phyloP scores from a whole-genome alignment of 208 protist species.

The Phytomonas sp. region DNA sequence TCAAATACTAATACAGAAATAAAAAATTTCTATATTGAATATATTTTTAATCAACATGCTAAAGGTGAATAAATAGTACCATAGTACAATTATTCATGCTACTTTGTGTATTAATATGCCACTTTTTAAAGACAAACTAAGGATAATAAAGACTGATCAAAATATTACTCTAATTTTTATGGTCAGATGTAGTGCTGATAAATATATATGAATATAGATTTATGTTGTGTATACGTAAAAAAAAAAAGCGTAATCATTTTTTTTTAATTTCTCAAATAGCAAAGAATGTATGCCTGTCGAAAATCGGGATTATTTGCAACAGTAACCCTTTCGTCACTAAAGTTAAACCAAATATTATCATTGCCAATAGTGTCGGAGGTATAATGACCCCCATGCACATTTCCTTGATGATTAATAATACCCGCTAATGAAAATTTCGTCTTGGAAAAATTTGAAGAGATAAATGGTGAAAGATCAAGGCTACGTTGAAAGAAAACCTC shows the following conservation, averaged over 20 bases:
- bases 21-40: background rate
- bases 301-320: slow-evolving; percentile 29
- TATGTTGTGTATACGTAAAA: no score
- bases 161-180: no score
- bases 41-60: background rate
- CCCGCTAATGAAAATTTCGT: slow-evolving; percentile 70
- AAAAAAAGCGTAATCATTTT: slow-evolving; percentile 13
- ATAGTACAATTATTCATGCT: background rate
- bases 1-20: background rate
- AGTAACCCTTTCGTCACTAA: slow-evolving; percentile 71
- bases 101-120: background rate
- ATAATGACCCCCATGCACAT: slow-evolving; percentile 90
- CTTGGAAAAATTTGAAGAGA: slow-evolving; percentile 23
- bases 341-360: slow-evolving; percentile 74
- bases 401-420: slow-evolving; percentile 87
- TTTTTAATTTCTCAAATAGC: slow-evolving; percentile 29
- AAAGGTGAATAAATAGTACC: background rate
- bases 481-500: slow-evolving; percentile 57
- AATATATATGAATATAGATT: no score
- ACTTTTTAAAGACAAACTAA: background rate
- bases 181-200: background rate
- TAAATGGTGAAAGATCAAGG: slow-evolving; percentile 62
- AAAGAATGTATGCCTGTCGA: slow-evolving; percentile 72
- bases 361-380: slow-evolving; percentile 55
- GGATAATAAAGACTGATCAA: background rate